These are phyloP conservation scores for Odontarrhena argentea DNA, from an alignment of 345 rosid genomes.

Conservation along the genomic window DNA sequence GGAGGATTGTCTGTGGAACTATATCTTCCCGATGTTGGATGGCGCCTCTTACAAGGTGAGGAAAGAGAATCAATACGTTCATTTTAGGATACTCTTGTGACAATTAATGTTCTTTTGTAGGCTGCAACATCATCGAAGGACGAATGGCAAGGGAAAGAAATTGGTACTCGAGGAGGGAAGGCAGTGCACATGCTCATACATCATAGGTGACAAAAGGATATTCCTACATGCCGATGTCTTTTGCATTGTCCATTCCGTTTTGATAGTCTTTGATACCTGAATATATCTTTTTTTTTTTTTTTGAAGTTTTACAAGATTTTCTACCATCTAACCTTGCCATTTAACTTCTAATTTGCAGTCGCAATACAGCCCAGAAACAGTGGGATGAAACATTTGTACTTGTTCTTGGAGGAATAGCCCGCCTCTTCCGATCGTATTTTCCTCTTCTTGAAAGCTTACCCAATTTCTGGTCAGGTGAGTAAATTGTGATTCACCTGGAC, in stretches of 20 bases:
- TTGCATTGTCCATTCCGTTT: conserved; percentile 13
- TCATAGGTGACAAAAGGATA: conserved; percentile 64
- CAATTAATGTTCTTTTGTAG: conserved; percentile 50
- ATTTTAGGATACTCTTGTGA: conserved; percentile 20
- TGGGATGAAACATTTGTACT: conserved; percentile 99
- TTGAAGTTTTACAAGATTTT: conserved; percentile 16
- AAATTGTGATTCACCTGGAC: conserved; percentile 19
- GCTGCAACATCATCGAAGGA: conserved; percentile 98
- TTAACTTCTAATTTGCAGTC: conserved; percentile 56
- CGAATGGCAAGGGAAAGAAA: conserved; percentile 98
- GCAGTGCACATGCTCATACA: conserved; percentile 98
- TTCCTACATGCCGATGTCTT: conserved; percentile 8
- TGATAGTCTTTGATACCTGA: conserved; percentile 30
- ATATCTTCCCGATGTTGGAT: conserved; percentile 86
- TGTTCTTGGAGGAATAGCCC: conserved; percentile 93
- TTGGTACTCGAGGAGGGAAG: conserved; percentile 93
- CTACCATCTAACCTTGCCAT: conserved; percentile 26
- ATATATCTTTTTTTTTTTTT: conserved; percentile 5
- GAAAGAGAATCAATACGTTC: conserved; percentile 28
- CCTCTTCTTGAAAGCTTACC: conserved; percentile 75
- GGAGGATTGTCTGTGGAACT: conserved; percentile 99
- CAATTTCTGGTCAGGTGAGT: conserved; percentile 88
- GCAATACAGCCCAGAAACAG: conserved; percentile 96
- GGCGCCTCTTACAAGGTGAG: conserved; percentile 91
- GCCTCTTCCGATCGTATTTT: conserved; percentile 88